Evolutionary conservation across 768 basidiomycete genomes (phyloP).

Genomic region (Arthromyces matolae): DNA sequence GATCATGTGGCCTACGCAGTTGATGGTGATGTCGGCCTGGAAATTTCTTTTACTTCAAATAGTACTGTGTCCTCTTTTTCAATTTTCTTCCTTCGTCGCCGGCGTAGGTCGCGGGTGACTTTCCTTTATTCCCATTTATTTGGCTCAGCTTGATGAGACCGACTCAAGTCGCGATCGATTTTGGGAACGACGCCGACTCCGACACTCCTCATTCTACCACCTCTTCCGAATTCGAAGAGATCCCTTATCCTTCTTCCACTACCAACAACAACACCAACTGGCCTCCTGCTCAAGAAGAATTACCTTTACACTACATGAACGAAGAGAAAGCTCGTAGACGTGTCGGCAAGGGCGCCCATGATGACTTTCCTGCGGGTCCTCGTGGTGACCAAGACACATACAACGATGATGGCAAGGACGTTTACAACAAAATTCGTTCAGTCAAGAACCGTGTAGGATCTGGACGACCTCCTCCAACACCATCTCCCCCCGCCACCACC

Average conservation of each 20-base stretch:
- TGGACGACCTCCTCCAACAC: slow-evolving; percentile 58
- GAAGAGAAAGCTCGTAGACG: slow-evolving; percentile 67
- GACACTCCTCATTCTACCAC: slow-evolving; percentile 45
- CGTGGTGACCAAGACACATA: slow-evolving; percentile 23
- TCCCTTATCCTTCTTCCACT: slow-evolving; percentile 62
- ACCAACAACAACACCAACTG: too few species aligned
- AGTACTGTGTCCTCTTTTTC: slow-evolving; percentile 1
- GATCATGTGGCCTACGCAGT: slow-evolving; percentile 23
- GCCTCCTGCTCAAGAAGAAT: slow-evolving; percentile 35
- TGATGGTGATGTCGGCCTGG: neutral
- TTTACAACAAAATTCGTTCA: slow-evolving; percentile 46
- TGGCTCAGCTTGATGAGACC: slow-evolving; percentile 57
- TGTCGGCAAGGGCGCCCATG: slow-evolving; percentile 27
- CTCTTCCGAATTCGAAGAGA: slow-evolving; percentile 70
- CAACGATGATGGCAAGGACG: slow-evolving; percentile 51
- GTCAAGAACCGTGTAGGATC: slow-evolving; percentile 43
- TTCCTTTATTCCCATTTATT: slow-evolving; percentile 1
- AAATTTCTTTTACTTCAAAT: neutral
- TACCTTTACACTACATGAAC: slow-evolving; percentile 49
- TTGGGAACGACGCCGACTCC: slow-evolving; percentile 53
- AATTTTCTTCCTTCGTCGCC: slow-evolving; percentile 2
- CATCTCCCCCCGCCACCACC: slow-evolving; percentile 62
- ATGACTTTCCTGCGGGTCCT: slow-evolving; percentile 17
- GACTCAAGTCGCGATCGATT: slow-evolving; percentile 64
- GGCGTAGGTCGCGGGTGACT: slow-evolving; percentile 7